A percentile compares a stretch with the other conserved stretches of the same genome.
These are phyloP conservation scores for Lepidium aucheri DNA, from an alignment of 345 rosid genomes.

Conservation along the genomic window DNA sequence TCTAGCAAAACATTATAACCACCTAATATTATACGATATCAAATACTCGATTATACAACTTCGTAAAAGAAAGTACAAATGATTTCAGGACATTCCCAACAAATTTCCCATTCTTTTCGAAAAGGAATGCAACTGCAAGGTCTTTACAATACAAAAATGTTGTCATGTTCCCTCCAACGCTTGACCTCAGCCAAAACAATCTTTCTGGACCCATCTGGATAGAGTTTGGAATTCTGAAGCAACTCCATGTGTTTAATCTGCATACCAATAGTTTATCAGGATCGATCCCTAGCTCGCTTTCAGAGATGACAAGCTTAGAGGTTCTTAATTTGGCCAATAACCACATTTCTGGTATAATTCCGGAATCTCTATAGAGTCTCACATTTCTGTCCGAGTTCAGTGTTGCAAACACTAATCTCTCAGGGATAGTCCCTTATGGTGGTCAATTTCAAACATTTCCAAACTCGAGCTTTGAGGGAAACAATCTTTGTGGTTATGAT, in stretches of 20 bases:
- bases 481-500: constrained; percentile 27
- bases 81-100: too few relatives aligned
- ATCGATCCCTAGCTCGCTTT: constrained; percentile 28
- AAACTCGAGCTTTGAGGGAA: constrained; percentile 61
- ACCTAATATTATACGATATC: too few relatives aligned
- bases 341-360: constrained; percentile 27
- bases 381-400: constrained; percentile 41
- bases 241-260: constrained; percentile 29
- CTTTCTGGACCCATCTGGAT: constrained; percentile 33
- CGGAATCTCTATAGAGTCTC: too few relatives aligned
- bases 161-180: constrained; percentile 20
- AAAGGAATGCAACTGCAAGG: constrained; percentile 18
- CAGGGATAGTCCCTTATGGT: constrained; percentile 44
- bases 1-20: too few relatives aligned
- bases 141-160: constrained; percentile 37
- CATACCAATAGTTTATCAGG: constrained; percentile 28
- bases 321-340: constrained; percentile 35
- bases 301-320: constrained; percentile 40
- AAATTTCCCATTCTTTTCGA: constrained; percentile 34
- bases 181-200: constrained; percentile 23
- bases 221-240: constrained; percentile 37
- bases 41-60: too few relatives aligned
- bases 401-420: constrained; percentile 42
- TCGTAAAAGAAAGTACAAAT: too few relatives aligned
- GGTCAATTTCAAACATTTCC: constrained; percentile 60